Base-by-base conservation (phyloP, 1,284 basidiomycete species). In the Ustilago bromivora region DNA sequence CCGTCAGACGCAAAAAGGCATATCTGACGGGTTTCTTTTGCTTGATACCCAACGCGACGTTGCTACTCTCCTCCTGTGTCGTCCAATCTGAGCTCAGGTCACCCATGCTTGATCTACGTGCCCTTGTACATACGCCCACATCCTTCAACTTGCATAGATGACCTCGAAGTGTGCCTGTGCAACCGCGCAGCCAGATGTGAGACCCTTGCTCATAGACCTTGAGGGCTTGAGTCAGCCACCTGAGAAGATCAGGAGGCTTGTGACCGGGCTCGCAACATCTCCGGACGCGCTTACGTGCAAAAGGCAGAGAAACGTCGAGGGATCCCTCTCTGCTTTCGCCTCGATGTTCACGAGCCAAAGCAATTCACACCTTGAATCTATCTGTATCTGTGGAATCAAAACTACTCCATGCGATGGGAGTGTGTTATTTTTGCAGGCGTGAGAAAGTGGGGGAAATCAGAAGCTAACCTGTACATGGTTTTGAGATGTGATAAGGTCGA, bases 321-420 rank as follows among this genome's bases (percentile, higher is more conserved):
- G 23, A 28, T 28, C 23, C 23, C 23, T 28, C 23, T 28, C 23
- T 28, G 23, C 23, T 28, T 28, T 28, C 23, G 23, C 23, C 23
- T 28, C 23, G 23, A 28, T 51, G 19, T 31, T 28, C 31, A 40
- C 31, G 35, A 28, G 23, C 23, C 23, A 28, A 2, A 28, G 23
- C 23, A 28, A 28, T 28, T 28, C 40, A 41, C 40, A 41, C 13
- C 15, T 41, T 15, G 40, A 13, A 17, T 28, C 23, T 28, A 28
- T 28, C 23, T 23, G 13, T 47, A 34, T 41, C 53, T 66, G 31
- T 68, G 55, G 51, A 65, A 69, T 69, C 71, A 52, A 69, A 74
- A 69, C 62, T 68, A 55, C 71, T 73, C 71, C 71, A 61, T 58
- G 61, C 64, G 46, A 63, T 32, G 58, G 61, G 66, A 73, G 71